Evolutionary conservation across 1,284 basidiomycete genomes (phyloP), one percentile per base, ranked within the genome.

Genomic region (Boletus coffeatus): DNA sequence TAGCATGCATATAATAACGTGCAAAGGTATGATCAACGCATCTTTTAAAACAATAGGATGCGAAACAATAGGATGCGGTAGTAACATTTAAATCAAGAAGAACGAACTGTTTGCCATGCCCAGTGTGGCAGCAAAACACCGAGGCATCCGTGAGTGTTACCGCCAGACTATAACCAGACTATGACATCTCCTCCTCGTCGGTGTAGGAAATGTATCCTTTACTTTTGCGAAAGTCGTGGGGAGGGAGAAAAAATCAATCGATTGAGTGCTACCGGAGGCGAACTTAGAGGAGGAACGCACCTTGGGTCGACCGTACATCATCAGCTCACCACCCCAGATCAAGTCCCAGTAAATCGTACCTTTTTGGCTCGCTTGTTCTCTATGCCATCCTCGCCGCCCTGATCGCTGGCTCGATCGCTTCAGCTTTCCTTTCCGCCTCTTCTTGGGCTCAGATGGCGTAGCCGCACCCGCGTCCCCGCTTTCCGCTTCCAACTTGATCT

Each of bases 141-240:
- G 48, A 50, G 18, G 14, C 46, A 48, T 48, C 10, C n/a, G 18
- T 5, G 46, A 52, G 25, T 29, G 6, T 52, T 53, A 9, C 14
- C 7, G 25, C 39, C 29, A 29, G 29, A 29, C 29, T 29, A 29
- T 29, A 29, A 29, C 29, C 29, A 29, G 29, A 29, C 29, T 29
- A 29, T 61, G 77, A 72, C 79, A 80, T 86, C 61, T 89, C 89
- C 64, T 90, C 89, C 55, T 90, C 88, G 70, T 92, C 90, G 4
- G 89, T 89, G 72, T 91, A 88, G 4, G 88, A 89, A 58, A 92
- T 83, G 69, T 85, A 82, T 69, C 87, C 90, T 73, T 90, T 90
- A 72, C 88, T 90, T 79, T 91, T 92, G 70, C 90, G 91, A 56
- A 39, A 36, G n/a, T 56, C 34, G 29, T 55, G 5, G 5, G 18